Evolutionary conservation across 2,329 filamentous ascomycete genomes (phyloP).

Genomic region (Aspergillus fumigatus): DNA sequence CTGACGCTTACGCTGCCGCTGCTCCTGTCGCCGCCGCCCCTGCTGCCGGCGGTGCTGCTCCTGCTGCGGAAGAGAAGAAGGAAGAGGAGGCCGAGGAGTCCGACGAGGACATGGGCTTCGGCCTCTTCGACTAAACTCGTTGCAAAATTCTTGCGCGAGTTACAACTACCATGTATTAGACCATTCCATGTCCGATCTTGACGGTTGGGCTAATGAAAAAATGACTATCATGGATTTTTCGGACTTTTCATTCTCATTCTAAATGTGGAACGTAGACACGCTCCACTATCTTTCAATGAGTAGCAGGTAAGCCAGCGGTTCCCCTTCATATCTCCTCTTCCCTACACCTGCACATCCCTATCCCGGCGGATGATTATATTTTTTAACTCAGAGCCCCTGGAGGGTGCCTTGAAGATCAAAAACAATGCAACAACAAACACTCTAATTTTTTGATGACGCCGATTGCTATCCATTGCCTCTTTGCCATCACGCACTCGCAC

Average conservation of each 20-base stretch:
- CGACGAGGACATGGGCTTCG: constrained; percentile 64
- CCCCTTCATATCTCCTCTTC: constrained; percentile 7
- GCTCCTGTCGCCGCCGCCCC: constrained; percentile 64
- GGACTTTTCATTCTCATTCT: constrained; percentile 15
- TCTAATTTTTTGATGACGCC: constrained; percentile 69
- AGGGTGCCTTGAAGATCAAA: constrained; percentile 51
- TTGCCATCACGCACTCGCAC: neutral
- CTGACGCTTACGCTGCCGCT: constrained; percentile 85
- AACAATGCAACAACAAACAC: constrained; percentile 59
- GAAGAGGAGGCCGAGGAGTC: constrained; percentile 64
- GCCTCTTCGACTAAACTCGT: constrained; percentile 65
- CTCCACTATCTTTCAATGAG: constrained; percentile 25
- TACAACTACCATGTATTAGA: constrained; percentile 37
- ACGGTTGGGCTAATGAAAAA: constrained; percentile 32
- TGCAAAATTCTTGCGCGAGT: constrained; percentile 18
- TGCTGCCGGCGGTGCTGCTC: constrained; percentile 48
- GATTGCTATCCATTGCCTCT: neutral
- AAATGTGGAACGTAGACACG: constrained; percentile 34
- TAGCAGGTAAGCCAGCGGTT: constrained; percentile 11
- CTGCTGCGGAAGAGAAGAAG: constrained; percentile 52
- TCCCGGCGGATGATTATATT: constrained; percentile 56
- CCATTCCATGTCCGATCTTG: constrained; percentile 29
- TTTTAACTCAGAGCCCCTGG: constrained; percentile 60
- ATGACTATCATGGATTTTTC: constrained; percentile 22
- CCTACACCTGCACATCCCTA: neutral